Evolutionary conservation across 306 rosid species (phyloP), one percentile per base, ranked within the genome.

Genomic region (Sophora flavescens): DNA sequence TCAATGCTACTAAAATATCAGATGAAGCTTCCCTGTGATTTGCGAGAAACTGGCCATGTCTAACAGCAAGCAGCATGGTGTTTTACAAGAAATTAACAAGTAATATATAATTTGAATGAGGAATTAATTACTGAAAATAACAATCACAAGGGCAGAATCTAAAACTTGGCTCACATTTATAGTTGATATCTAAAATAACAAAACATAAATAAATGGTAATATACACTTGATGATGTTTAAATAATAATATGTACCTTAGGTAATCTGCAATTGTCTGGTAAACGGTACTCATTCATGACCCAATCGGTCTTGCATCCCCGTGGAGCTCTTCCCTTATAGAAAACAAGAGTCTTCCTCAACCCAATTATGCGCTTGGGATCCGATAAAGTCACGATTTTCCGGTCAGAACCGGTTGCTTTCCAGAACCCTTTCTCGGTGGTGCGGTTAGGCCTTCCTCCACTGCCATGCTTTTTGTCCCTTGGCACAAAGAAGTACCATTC

Each of bases 401-500:
- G 88, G 81, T 95, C 99, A 0, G 98, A 95, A 35, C 99, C 99
- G 0, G 99, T 95, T 38, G 99, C 99, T 76, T 92, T 95, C 99
- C 98, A 95, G 47, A 89, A 95, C 65, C 99, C 99, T 13, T 78
- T 95, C 61, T 88, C 87, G 4, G 98, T 95, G 14, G 99, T 95
- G 57, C 99, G 81, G 88, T 92, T 95, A 0, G 99, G 99, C 86
- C 98, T 84, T 70, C 97, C 99, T 0, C 91, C 96, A 54, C 89
- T 90, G 0, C 97, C 97, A 42, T 91, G 97, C 65, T 89, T 95
- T 63, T 88, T 88, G 76, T 95, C 97, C 76, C 99, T 89, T n/a
- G 98, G 99, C 87, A 95, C 99, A 13, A 92, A 95, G 72, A 95
- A 95, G 75, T 95, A 95, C 99, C 99, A 95, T 61, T 95, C 99